These are phyloP conservation scores for Eleusine indica DNA, from an alignment of 176 grass and related monocot species.

Conservation along the genomic window DNA sequence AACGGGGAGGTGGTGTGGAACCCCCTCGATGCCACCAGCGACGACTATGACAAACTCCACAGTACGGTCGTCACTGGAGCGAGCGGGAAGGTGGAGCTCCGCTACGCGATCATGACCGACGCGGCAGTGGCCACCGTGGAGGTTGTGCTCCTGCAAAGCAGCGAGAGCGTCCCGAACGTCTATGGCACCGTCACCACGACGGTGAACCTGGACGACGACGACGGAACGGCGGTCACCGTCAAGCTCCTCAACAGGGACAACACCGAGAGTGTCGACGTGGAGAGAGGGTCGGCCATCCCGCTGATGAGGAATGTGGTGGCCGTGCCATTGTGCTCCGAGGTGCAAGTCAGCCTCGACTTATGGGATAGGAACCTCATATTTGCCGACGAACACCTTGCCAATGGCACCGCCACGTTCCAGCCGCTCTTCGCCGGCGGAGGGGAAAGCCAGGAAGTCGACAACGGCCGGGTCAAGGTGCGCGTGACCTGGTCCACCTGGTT, in stretches of 20 bases:
- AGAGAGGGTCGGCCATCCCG: not conserved
- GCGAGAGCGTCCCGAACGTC: not conserved
- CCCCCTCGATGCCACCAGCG: not conserved
- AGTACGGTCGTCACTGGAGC: not conserved
- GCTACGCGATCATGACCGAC: not conserved
- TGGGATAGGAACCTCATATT: too few relatives aligned
- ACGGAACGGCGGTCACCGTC: not conserved
- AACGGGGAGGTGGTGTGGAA: not conserved
- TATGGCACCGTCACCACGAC: not conserved
- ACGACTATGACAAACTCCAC: not conserved
- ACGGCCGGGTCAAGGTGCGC: too few relatives aligned
- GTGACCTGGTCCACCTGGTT: too few relatives aligned
- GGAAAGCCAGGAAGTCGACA: too few relatives aligned
- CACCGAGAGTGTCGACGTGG: not conserved
- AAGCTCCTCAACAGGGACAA: not conserved
- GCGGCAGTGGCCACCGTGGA: constrained; percentile 8
- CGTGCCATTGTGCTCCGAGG: not conserved
- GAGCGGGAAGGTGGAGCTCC: not conserved
- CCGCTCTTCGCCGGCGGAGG: too few relatives aligned
- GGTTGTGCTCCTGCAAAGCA: not conserved
- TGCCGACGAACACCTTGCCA: too few relatives aligned
- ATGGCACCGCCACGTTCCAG: too few relatives aligned
- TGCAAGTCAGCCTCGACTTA: not conserved
- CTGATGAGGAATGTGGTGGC: not conserved
- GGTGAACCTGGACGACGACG: too few relatives aligned